Conservation (phyloP, 2,329 filamentous ascomycete genomes). For the Drechslerella coelobrocha region DNA sequence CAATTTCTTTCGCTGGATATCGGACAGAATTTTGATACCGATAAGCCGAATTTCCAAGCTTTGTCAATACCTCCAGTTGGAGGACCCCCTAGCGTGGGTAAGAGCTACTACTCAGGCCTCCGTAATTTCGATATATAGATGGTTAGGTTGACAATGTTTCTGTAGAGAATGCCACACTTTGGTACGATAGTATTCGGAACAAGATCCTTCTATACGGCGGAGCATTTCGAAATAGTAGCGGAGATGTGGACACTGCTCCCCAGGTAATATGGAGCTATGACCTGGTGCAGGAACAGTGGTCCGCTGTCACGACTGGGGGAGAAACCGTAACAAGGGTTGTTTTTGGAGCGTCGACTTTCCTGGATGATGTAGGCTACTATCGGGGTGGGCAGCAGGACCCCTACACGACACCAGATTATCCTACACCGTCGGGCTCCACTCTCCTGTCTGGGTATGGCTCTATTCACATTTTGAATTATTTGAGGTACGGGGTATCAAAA, state of each 20-base stretch:
- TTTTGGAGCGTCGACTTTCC: slow-evolving; percentile 22
- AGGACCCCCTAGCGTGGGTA: slow-evolving; percentile 34
- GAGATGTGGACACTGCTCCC: slow-evolving; percentile 27
- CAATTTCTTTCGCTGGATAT: slow-evolving; percentile 34
- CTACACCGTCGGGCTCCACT: slow-evolving; percentile 12
- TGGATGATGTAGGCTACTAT: slow-evolving; percentile 37
- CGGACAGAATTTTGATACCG: slow-evolving; percentile 11
- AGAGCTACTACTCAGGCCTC: background rate
- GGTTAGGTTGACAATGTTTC: background rate
- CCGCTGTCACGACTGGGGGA: slow-evolving; percentile 11
- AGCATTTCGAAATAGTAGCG: slow-evolving; percentile 26
- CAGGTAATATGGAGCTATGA: slow-evolving; percentile 40
- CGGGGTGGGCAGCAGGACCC: slow-evolving; percentile 35
- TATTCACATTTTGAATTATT: background rate
- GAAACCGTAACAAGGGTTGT: slow-evolving; percentile 16
- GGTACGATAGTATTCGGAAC: slow-evolving; percentile 23
- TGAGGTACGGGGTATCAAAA: background rate
- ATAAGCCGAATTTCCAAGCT: slow-evolving; percentile 4
- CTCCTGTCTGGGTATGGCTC: slow-evolving; percentile 37
- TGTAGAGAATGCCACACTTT: slow-evolving; percentile 39
- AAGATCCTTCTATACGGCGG: slow-evolving; percentile 40
- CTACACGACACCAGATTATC: slow-evolving; percentile 34
- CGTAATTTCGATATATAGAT: background rate
- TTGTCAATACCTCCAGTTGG: slow-evolving; percentile 8
- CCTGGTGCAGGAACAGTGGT: slow-evolving; percentile 35